A percentile compares a stretch with the other conserved stretches of the same genome.
Conservation (phyloP, 495 filamentous ascomycete species). For the Penicillium fimorum region DNA sequence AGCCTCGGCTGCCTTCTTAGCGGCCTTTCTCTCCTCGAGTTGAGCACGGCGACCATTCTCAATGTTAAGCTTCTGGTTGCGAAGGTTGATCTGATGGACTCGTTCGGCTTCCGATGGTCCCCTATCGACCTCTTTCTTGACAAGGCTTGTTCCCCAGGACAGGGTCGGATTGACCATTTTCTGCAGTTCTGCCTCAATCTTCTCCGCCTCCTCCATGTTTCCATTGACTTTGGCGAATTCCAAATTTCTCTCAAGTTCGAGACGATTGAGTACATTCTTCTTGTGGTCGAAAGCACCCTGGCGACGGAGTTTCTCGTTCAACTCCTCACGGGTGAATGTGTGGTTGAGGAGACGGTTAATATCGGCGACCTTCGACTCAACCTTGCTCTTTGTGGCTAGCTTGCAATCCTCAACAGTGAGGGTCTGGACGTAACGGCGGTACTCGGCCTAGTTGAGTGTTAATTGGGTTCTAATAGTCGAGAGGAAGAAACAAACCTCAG, state of each 20-base stretch:
- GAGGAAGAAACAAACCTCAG: constrained; percentile 56
- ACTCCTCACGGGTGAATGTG: constrained; percentile 73
- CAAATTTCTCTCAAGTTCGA: constrained; percentile 57
- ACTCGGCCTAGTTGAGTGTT: constrained; percentile 61
- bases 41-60: constrained; percentile 84
- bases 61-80: constrained; percentile 74
- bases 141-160: constrained; percentile 62
- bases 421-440: constrained; percentile 75
- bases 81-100: constrained; percentile 69
- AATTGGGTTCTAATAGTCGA: constrained; percentile 6
- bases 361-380: constrained; percentile 71
- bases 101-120: constrained; percentile 64
- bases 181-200: constrained; percentile 65
- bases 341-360: constrained; percentile 78
- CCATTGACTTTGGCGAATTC: constrained; percentile 62
- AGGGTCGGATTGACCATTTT: constrained; percentile 65
- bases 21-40: constrained; percentile 67
- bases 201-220: constrained; percentile 57
- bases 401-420: constrained; percentile 68
- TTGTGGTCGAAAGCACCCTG: constrained; percentile 61
- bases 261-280: constrained; percentile 60
- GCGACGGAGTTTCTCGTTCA: constrained; percentile 71
- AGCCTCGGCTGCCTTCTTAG: constrained; percentile 56
- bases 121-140: constrained; percentile 42
- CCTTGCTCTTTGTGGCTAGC: constrained; percentile 62